Base-by-base conservation (phyloP, 345 rosid species). In the Lepidium sativum region DNA sequence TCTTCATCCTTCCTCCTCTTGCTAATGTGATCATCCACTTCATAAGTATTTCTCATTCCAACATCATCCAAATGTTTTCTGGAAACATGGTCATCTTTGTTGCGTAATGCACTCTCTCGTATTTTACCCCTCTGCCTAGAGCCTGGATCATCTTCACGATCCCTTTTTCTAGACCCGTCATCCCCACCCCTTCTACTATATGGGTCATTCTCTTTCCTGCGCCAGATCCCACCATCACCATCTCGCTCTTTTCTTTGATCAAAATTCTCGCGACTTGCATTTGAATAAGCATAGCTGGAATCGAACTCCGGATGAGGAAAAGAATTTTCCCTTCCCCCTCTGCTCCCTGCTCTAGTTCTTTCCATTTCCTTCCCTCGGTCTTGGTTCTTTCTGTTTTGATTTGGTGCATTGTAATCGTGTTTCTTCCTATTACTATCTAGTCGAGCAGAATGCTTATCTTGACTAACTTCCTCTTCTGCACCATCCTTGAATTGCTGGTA, bases 1-100 rank as follows among this genome's bases (percentile, higher is more conserved):
- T 94, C 97, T 25, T 86, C 95, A 45, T 80, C 92, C 68, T 85
- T 89, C 75, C 83, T 86, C 78, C 88, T 80, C 83, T 85, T 94
- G 81, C 74, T 70, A 43, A 60, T 78, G 81, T 88, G 80, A 70
- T 86, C 95, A 73, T 83, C 90, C 43, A 63, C 54, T 47, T 85
- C 94, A 75, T 78, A 69, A 72, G 77, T 80, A 74, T 68, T 74
- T 82, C 86, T 81, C 44, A 81, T 73, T 70, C 65, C 76, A 43
- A 89, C 89, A 70, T 86, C 90, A 51, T 84, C 95, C 75, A 83
- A 62, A 66, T 81, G 92, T 72, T 88, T 94, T 75, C 91, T 84
- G 10, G 76, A 75, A 60, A 69, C 70, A 79, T 76, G 71, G 15
- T 89, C 97, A 58, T 83, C 94, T 77, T 77, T 89, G 73, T 79